These are phyloP conservation scores for Cryphonectria carpinicola DNA, from an alignment of 2,329 filamentous ascomycete genomes.

Conservation along the genomic window DNA sequence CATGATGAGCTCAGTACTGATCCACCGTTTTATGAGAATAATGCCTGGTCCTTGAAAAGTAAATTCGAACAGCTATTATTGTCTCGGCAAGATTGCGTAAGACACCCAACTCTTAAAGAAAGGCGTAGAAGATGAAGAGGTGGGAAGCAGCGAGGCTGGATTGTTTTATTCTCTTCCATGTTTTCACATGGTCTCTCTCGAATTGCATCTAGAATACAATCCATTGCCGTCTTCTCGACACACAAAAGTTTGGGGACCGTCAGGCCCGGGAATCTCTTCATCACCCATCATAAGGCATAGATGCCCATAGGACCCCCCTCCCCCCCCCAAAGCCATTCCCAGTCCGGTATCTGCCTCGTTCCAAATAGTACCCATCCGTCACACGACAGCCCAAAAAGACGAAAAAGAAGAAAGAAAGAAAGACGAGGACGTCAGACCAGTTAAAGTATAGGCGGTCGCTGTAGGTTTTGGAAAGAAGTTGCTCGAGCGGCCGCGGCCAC, in stretches of 20 bases:
- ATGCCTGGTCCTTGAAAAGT: not conserved
- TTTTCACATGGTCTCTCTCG: not conserved
- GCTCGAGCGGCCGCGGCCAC: conserved; percentile 19
- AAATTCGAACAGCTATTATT: not conserved
- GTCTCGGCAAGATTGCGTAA: not conserved
- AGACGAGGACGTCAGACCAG: not conserved
- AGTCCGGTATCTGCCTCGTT: not conserved
- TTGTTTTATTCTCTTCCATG: not conserved
- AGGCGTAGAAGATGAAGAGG: not conserved
- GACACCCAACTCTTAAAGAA: not conserved
- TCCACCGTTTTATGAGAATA: not conserved
- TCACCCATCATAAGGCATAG: not conserved
- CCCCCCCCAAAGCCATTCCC: not conserved
- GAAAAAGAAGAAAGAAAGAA: not conserved
- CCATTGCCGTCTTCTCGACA: not conserved
- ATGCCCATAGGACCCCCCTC: not conserved
- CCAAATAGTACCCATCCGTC: conserved; percentile 1
- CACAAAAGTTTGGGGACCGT: not conserved
- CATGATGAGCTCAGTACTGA: not conserved
- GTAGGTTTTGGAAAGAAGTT: not conserved
- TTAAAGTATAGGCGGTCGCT: not conserved
- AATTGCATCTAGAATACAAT: conserved; percentile 10
- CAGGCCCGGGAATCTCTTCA: conserved; percentile 2
- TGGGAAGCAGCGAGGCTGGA: conserved; percentile 1
- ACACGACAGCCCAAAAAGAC: not conserved